These are phyloP conservation scores for Basidiobolus meristosporus DNA, from an alignment of 371 early-diverging fungal species.

Conservation along the genomic window DNA sequence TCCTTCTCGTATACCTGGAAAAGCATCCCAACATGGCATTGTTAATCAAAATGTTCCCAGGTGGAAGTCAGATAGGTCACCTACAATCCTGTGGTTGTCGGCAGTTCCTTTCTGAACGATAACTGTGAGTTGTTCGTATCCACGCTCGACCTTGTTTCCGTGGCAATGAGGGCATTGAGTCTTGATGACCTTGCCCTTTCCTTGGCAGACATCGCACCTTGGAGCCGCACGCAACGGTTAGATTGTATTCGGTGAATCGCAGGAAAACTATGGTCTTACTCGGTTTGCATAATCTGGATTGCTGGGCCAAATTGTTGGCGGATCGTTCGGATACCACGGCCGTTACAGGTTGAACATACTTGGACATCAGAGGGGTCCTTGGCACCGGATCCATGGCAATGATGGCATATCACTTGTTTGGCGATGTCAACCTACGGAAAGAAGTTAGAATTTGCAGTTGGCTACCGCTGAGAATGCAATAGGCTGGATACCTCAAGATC, in stretches of 20 bases:
- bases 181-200: constrained; percentile 71
- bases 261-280: constrained; percentile 13
- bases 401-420: constrained; percentile 80
- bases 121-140: constrained; percentile 60
- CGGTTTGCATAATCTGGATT: constrained; percentile 80
- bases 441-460: background rate
- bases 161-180: constrained; percentile 61
- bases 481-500: constrained; percentile 50
- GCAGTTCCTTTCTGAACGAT: constrained; percentile 74
- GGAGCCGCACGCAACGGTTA: background rate
- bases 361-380: constrained; percentile 62
- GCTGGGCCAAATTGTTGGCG: constrained; percentile 80
- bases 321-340: constrained; percentile 63
- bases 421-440: constrained; percentile 44
- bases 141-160: constrained; percentile 71
- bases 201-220: constrained; percentile 73
- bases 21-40: background rate
- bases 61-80: too few species aligned
- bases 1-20: constrained; percentile 58
- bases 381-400: constrained; percentile 88
- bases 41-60: background rate
- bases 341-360: constrained; percentile 59
- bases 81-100: constrained; percentile 52
- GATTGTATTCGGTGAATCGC: background rate
- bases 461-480: background rate